Percentiles rank a stretch among this genome's conserved stretches.
These are phyloP conservation scores for Pichia deserticola DNA, from an alignment of 805 yeast species.

Conservation along the genomic window DNA sequence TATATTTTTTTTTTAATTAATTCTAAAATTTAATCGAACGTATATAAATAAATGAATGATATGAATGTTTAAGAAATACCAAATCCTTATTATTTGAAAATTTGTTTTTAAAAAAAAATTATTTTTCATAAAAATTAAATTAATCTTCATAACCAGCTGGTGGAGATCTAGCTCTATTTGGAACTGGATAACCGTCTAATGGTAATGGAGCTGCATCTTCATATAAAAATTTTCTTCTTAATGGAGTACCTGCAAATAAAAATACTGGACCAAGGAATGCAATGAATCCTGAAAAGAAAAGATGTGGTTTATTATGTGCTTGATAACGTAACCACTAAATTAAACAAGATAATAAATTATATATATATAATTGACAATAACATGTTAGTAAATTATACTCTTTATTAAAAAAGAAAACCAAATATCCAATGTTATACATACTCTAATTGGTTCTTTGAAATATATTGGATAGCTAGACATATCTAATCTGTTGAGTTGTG, in stretches of 20 bases:
- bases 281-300: constrained; percentile 55
- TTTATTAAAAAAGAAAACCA: too few relatives aligned
- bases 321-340: constrained; percentile 56
- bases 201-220: constrained; percentile 64
- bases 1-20: too few relatives aligned
- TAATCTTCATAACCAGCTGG: constrained; percentile 53
- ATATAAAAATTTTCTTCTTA: constrained; percentile 62
- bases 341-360: constrained; percentile 24
- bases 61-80: too few relatives aligned
- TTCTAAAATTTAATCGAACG: too few relatives aligned
- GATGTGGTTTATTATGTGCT: constrained; percentile 70
- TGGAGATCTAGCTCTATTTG: constrained; percentile 43
- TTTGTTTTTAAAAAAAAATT: not conserved
- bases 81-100: not conserved
- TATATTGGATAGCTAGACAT: constrained; percentile 41
- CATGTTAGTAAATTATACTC: too few relatives aligned
- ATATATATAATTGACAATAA: too few relatives aligned
- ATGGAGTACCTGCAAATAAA: constrained; percentile 50
- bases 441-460: constrained; percentile 52
- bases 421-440: not conserved
- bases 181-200: constrained; percentile 44
- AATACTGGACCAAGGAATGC: constrained; percentile 65
- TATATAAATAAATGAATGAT: too few relatives aligned
- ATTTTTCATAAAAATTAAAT: not conserved
- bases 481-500: not conserved